phyloP scores from a whole-genome alignment of 225 moss, liverwort and hornwort species.

The Physcomitrium patens region DNA sequence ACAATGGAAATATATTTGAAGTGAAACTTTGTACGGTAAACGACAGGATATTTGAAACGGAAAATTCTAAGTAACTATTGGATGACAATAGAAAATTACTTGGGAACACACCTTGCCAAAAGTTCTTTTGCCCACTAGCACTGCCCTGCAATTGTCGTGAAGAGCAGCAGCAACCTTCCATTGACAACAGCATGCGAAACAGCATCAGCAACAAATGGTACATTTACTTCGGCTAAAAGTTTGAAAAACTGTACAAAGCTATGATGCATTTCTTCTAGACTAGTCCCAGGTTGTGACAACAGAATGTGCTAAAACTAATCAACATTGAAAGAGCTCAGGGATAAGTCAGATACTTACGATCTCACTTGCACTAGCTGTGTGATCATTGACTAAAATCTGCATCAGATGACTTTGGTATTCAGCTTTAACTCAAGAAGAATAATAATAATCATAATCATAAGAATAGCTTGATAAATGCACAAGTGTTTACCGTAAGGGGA shows the following conservation, averaged over 20 bases:
- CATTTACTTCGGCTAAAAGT: background rate
- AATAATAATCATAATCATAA: too few species aligned
- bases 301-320: background rate
- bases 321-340: background rate
- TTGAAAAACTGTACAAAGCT: background rate
- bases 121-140: conserved; percentile 79
- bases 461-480: background rate
- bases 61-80: background rate
- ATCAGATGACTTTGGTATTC: conserved; percentile 11
- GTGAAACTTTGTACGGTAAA: background rate
- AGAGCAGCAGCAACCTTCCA: conserved; percentile 83
- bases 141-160: conserved; percentile 84
- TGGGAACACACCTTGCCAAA: conserved; percentile 69
- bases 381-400: conserved; percentile 81
- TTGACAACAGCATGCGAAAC: conserved; percentile 5
- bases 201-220: background rate
- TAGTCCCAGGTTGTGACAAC: background rate
- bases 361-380: conserved; percentile 87
- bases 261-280: background rate
- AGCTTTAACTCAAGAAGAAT: background rate
- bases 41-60: background rate
- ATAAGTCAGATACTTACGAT: conserved; percentile 51
- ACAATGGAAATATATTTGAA: background rate
- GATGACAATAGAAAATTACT: background rate
- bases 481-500: conserved; percentile 64